Conservation (phyloP, 106 monocot species). For the Phalaenopsis equestris region DNA sequence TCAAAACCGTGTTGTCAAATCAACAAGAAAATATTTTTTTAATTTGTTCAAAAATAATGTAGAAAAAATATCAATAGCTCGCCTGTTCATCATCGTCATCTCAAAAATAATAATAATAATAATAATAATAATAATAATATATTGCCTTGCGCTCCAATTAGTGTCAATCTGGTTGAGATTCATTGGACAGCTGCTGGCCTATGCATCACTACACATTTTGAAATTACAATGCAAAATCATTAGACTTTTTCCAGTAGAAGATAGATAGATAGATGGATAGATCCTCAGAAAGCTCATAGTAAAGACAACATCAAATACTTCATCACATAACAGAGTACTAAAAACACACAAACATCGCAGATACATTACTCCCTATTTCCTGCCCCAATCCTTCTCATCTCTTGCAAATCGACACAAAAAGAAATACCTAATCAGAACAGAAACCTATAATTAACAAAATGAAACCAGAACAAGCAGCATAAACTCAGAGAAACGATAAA, state of each 20-base stretch:
- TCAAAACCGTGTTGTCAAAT: too few species aligned
- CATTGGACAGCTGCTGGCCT: too few species aligned
- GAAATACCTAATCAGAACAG: background rate
- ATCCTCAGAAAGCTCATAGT: background rate
- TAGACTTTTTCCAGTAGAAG: background rate
- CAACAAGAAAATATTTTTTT: too few species aligned
- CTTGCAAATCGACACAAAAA: background rate
- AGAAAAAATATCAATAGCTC: too few species aligned
- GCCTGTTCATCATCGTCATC: too few species aligned
- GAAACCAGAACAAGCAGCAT: background rate
- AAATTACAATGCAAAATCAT: too few species aligned
- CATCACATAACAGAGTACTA: constrained; percentile 22
- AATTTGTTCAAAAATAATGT: too few species aligned
- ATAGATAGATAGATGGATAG: background rate
- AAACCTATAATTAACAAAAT: background rate
- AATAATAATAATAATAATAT: too few species aligned
- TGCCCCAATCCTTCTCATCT: background rate
- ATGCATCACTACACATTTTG: too few species aligned
- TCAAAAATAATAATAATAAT: too few species aligned
- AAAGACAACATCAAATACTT: background rate
- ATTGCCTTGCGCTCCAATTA: too few species aligned
- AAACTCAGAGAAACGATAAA: background rate
- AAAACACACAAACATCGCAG: background rate
- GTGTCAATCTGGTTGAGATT: too few species aligned
- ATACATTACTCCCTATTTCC: background rate